Conservation (phyloP, 2,329 filamentous ascomycete species). For the Penicillium sp. region DNA sequence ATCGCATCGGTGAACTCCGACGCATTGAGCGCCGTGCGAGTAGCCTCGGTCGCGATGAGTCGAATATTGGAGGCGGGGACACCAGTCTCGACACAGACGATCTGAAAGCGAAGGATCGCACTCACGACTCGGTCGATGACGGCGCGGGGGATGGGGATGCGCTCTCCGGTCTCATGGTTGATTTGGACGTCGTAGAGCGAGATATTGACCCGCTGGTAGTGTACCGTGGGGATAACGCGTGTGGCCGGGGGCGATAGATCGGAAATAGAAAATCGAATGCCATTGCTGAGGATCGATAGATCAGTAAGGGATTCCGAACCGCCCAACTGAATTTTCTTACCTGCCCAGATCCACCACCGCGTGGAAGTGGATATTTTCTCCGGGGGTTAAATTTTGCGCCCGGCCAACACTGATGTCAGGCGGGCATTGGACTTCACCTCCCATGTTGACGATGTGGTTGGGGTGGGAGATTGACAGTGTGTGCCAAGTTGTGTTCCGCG, state of each 20-base stretch:
- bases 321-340: conserved; percentile 19
- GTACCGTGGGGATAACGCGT: conserved; percentile 71
- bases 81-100: conserved; percentile 60
- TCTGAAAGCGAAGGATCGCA: conserved; percentile 63
- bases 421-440: conserved; percentile 2
- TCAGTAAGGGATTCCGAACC: conserved; percentile 1
- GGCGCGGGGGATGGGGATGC: conserved; percentile 50
- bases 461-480: too few species aligned
- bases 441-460: conserved; percentile 3
- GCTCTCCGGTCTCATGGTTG: conserved; percentile 30
- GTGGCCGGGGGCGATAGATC: conserved; percentile 63
- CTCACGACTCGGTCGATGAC: conserved; percentile 61
- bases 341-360: conserved; percentile 38
- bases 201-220: conserved; percentile 68
- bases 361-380: conserved; percentile 21
- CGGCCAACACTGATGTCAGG: background rate
- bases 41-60: conserved; percentile 83
- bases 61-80: conserved; percentile 59
- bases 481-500: too few species aligned
- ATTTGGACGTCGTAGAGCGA: conserved; percentile 75
- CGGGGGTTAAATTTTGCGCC: background rate
- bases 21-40: conserved; percentile 69
- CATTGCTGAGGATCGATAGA: conserved; percentile 55
- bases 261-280: conserved; percentile 84
- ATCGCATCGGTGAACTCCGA: conserved; percentile 63